Conservation (phyloP, 1,284 basidiomycete species). For the Sphaerobolus stellatus region DNA sequence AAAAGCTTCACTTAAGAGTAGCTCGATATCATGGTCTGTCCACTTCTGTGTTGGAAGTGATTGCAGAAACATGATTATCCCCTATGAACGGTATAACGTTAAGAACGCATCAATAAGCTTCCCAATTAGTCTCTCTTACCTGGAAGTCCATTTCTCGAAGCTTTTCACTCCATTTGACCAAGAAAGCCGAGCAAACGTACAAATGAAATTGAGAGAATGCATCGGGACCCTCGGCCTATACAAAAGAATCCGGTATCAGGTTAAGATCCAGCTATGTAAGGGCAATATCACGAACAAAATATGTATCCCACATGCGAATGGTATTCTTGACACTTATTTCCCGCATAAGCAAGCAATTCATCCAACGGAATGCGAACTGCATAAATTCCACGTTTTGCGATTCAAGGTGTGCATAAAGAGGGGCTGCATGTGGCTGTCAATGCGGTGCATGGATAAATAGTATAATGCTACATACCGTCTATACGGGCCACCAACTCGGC, state of each 20-base stretch:
- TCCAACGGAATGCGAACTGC: slow-evolving; percentile 98
- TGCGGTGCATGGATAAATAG: too few species aligned
- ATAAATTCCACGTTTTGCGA: slow-evolving; percentile 95
- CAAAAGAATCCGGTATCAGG: slow-evolving; percentile 1
- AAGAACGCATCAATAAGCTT: slow-evolving; percentile 11
- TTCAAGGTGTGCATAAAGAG: slow-evolving; percentile 79
- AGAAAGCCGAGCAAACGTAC: slow-evolving; percentile 94
- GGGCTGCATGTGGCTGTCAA: too few species aligned
- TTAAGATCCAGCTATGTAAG: background rate
- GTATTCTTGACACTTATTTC: slow-evolving; percentile 95
- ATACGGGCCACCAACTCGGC: slow-evolving; percentile 89
- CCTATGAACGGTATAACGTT: slow-evolving; percentile 45
- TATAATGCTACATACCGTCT: slow-evolving; percentile 59
- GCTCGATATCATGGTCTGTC: slow-evolving; percentile 94
- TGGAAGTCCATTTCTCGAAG: slow-evolving; percentile 95
- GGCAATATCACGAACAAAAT: slow-evolving; percentile 58
- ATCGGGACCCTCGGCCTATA: slow-evolving; percentile 88
- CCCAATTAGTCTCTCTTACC: slow-evolving; percentile 43
- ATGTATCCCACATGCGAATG: slow-evolving; percentile 98
- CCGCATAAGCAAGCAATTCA: slow-evolving; percentile 96
- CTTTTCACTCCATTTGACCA: slow-evolving; percentile 89
- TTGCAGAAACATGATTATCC: slow-evolving; percentile 99
- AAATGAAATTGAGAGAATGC: slow-evolving; percentile 97
- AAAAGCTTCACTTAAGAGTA: slow-evolving; percentile 94
- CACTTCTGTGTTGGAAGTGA: slow-evolving; percentile 93